Percentiles rank a stretch among this genome's conserved stretches.
These are phyloP conservation scores for Symbiotaphrina buchneri DNA, from an alignment of 495 filamentous ascomycete species.

Conservation along the genomic window DNA sequence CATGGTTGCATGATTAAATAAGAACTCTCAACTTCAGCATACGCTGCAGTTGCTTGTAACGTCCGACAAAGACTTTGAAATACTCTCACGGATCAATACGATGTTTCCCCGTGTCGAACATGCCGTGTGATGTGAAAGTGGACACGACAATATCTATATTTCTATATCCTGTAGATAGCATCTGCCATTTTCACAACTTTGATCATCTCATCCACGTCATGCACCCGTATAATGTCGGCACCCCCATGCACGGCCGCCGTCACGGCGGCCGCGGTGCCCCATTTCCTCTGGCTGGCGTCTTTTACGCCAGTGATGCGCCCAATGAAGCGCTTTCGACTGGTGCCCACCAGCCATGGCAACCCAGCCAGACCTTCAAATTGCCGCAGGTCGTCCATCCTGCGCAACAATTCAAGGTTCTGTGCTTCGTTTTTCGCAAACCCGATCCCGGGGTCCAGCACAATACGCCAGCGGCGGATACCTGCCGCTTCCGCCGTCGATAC, in stretches of 20 bases:
- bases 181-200: constrained; percentile 77
- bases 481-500: constrained; percentile 59
- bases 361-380: constrained; percentile 37
- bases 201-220: constrained; percentile 82
- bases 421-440: constrained; percentile 72
- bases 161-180: no score
- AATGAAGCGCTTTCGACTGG: constrained; percentile 79
- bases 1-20: not conserved
- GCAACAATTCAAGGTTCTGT: constrained; percentile 64
- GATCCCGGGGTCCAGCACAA: constrained; percentile 83
- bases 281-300: constrained; percentile 37
- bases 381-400: constrained; percentile 38
- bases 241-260: constrained; percentile 76
- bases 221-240: constrained; percentile 84
- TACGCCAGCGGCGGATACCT: constrained; percentile 77
- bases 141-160: no score
- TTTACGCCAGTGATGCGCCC: constrained; percentile 63
- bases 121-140: no score
- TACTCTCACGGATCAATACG: no score
- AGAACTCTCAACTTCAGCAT: no score
- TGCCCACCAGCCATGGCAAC: constrained; percentile 76
- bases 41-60: no score
- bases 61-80: not conserved
- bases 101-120: no score
- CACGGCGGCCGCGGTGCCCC: constrained; percentile 79